Evolutionary conservation across 2,329 filamentous ascomycete species (phyloP), one percentile per base, ranked within the genome.

Genomic region (Colletotrichum chrysophilum): DNA sequence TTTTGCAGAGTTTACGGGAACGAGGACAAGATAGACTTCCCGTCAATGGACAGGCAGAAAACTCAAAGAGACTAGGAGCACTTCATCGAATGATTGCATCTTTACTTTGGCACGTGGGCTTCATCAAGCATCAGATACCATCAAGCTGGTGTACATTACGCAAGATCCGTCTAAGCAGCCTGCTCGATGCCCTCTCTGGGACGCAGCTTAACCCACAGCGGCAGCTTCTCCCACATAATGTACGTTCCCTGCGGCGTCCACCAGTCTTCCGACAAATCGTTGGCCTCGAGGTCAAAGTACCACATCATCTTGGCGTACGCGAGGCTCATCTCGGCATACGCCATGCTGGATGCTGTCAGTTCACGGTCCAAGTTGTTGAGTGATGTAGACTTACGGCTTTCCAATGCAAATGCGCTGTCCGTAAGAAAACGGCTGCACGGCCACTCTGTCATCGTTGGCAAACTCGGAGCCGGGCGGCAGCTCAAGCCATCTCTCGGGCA

Each of bases 391-490:
- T 80, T 81, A 87, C 86, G 89, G 88, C 74, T 83, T 83, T 2
- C 88, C 89, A 34, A 90, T 82, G 74, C 89, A 90, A 60, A 88
- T 88, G 1, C 88, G 81, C 7, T 88, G 85, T 0, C 89, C 88
- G 4, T 87, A 64, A 7, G 85, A 84, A 75, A 90, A 89, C 1
- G 88, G 86, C 78, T 89, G 86, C 64, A 87, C 56, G 0, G 67
- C 24, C 0, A 56, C 67, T 5, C n/a, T 21, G 14, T 62, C 55
- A 5, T 70, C 67, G 36, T 61, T 52, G 36, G 26, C 26, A 16
- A 62, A 70, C 34, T 62, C 56, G 3, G 67, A 70, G n/a, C 10
- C 67, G 1, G 67, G 67, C 3, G 13, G 14, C 10, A 70, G 56
- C 56, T 71, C 69, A 14, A 71, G 38, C 69, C 69, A 71, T 14